Conservation (phyloP, 495 filamentous ascomycete genomes). For the Usnea hakonensis region DNA sequence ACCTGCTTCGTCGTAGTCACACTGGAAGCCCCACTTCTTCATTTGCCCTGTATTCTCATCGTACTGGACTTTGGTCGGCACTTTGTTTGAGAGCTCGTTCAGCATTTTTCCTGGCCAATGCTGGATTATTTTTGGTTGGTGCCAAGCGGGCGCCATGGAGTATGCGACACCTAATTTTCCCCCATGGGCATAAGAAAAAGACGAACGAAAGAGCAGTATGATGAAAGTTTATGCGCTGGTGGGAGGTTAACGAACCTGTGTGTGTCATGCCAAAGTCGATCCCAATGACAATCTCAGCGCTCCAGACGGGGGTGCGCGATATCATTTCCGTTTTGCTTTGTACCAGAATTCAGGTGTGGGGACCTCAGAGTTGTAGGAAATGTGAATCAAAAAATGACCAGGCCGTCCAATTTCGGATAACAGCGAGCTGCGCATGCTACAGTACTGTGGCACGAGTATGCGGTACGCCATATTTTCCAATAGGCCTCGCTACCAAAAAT, state of each 20-base stretch:
- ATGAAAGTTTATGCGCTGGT: background rate
- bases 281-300: constrained; percentile 53
- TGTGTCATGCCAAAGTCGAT: constrained; percentile 58
- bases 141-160: constrained; percentile 35
- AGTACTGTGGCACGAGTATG: too few relatives aligned
- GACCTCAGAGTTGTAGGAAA: too few relatives aligned
- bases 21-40: constrained; percentile 50
- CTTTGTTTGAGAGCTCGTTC: constrained; percentile 51
- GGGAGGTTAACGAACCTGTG: constrained; percentile 49
- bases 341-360: too few relatives aligned
- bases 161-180: constrained; percentile 45
- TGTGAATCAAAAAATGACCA: too few relatives aligned
- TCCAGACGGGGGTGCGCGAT: too few relatives aligned
- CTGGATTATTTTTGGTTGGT: constrained; percentile 47
- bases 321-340: too few relatives aligned
- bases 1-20: constrained; percentile 38
- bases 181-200: constrained; percentile 6
- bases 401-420: too few relatives aligned
- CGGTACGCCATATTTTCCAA: too few relatives aligned
- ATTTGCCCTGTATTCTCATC: constrained; percentile 32
- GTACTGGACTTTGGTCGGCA: constrained; percentile 50
- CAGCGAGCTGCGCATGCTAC: too few relatives aligned
- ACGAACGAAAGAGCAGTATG: background rate
- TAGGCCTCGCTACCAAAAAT: too few relatives aligned
- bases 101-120: constrained; percentile 51